A percentile compares a stretch with the other conserved stretches of the same genome.
Evolutionary conservation across 1,284 basidiomycete species (phyloP).

Genomic region (Rhodotorula sp.): DNA sequence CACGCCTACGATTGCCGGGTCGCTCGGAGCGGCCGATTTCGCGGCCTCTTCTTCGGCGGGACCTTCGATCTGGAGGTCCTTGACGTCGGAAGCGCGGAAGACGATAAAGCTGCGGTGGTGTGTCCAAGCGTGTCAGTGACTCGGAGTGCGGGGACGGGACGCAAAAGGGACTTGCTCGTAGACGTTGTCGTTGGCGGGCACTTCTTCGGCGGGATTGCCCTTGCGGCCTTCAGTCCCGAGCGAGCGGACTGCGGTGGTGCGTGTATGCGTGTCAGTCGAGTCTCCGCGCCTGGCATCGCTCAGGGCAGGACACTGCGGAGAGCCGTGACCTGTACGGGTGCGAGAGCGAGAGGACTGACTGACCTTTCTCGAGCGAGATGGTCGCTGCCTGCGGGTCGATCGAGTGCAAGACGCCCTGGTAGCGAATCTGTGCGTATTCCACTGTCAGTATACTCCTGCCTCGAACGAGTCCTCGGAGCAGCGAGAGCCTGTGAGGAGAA

Average conservation of each 20-base stretch:
- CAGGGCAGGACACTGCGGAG: too few species aligned
- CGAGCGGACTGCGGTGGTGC: conserved; percentile 41
- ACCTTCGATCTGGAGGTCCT: conserved; percentile 47
- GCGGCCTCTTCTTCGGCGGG: conserved; percentile 19
- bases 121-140: background rate
- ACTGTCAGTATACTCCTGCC: background rate
- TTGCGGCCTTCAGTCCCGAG: conserved; percentile 47
- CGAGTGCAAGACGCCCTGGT: conserved; percentile 44
- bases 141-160: background rate
- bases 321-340: too few species aligned
- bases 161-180: conserved; percentile 42
- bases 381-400: conserved; percentile 46
- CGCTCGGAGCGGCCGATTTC: conserved; percentile 27
- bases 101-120: conserved; percentile 43
- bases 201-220: conserved; percentile 43
- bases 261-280: background rate
- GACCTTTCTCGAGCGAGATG: conserved; percentile 43
- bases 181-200: conserved; percentile 44
- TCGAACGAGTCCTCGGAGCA: background rate
- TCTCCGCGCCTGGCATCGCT: too few species aligned
- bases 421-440: conserved; percentile 31
- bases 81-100: conserved; percentile 47
- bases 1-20: conserved; percentile 47
- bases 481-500: background rate
- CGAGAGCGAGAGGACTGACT: background rate